Evolutionary conservation across 192 early-diverging fungal genomes (phyloP).

Genomic region (Backusella psychrophila): DNA sequence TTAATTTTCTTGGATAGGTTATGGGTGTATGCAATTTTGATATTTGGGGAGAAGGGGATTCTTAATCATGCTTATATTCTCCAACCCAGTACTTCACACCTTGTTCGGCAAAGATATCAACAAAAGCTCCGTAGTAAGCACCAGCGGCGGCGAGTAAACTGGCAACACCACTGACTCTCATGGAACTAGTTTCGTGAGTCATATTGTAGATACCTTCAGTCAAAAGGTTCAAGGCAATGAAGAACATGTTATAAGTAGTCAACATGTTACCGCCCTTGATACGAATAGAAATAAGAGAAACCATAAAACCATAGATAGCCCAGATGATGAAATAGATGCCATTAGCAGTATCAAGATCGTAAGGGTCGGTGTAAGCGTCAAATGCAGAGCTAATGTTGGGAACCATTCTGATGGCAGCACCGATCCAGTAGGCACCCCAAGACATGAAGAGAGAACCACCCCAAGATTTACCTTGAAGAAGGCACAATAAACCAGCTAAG

Average conservation of each 20-base stretch:
- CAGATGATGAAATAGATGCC: neutral
- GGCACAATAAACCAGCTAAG: neutral
- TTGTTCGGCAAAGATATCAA: neutral
- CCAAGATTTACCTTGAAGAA: neutral
- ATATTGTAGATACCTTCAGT: neutral
- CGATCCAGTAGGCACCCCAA: neutral
- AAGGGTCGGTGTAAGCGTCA: neutral
- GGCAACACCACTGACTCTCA: neutral
- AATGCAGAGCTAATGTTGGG: neutral
- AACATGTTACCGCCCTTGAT: neutral
- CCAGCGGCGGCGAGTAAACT: neutral
- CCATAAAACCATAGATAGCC: neutral
- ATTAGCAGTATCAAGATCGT: neutral
- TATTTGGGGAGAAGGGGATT: neutral
- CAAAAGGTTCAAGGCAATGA: neutral
- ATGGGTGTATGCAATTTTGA: neutral
- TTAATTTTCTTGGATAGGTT: neutral
- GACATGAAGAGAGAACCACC: neutral
- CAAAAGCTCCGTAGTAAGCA: neutral
- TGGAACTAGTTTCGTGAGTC: neutral
- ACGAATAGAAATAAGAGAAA: neutral
- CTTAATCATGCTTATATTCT: neutral
- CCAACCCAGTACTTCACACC: neutral
- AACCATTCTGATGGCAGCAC: neutral
- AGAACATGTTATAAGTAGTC: neutral